Evolutionary conservation across 1,284 basidiomycete species (phyloP).

Genomic region (Fomitiporia mediterranea): DNA sequence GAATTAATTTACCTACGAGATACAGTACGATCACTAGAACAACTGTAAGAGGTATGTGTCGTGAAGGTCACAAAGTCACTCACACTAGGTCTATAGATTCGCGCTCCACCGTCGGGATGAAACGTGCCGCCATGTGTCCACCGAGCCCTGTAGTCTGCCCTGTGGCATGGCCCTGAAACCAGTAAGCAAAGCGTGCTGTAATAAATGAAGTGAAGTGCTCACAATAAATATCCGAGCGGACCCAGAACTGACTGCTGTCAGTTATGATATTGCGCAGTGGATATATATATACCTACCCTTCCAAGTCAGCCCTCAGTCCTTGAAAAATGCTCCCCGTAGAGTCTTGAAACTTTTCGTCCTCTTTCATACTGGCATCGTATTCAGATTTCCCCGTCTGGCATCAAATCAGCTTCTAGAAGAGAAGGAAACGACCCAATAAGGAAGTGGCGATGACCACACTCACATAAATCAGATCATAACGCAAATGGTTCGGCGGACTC

Average conservation of each 20-base stretch:
- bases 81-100: conserved; percentile 90
- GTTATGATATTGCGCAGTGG: conserved; percentile 9
- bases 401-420: background rate
- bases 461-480: conserved; percentile 85
- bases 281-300: conserved; percentile 44
- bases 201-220: conserved; percentile 22
- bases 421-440: too few relatives aligned
- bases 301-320: conserved; percentile 78
- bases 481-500: conserved; percentile 76
- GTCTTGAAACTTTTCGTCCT: conserved; percentile 55
- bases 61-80: conserved; percentile 32
- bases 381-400: conserved; percentile 88
- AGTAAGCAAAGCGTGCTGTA: background rate
- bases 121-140: conserved; percentile 87
- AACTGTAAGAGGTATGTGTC: conserved; percentile 17
- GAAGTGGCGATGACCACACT: conserved; percentile 26
- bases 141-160: conserved; percentile 92
- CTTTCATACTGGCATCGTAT: conserved; percentile 71
- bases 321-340: conserved; percentile 79
- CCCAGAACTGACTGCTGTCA: conserved; percentile 42
- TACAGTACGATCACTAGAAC: conserved; percentile 66
- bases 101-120: conserved; percentile 96
- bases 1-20: conserved; percentile 42
- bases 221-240: conserved; percentile 77
- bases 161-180: conserved; percentile 66